Evolutionary conservation across 2,329 filamentous ascomycete genomes (phyloP).

Genomic region (Penicillium sp.): DNA sequence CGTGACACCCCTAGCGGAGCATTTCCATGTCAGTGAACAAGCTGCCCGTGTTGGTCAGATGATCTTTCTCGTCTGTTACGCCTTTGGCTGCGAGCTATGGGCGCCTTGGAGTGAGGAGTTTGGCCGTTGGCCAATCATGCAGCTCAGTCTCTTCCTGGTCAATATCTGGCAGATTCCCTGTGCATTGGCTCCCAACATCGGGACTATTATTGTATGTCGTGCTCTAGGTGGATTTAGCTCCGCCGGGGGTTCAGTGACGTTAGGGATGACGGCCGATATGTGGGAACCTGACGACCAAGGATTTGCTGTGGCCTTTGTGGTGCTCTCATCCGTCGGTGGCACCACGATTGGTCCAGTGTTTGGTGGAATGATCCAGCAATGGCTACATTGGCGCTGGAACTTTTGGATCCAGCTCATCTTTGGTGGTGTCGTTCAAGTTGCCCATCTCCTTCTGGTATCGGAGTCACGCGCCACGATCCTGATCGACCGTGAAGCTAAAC

Average conservation of each 20-base stretch:
- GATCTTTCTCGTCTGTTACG: conserved; percentile 68
- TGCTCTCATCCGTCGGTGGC: conserved; percentile 48
- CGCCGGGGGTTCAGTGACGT: conserved; percentile 54
- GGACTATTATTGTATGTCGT: conserved; percentile 57
- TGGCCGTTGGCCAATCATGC: conserved; percentile 65
- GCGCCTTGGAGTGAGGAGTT: conserved; percentile 76
- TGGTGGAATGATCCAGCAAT: conserved; percentile 45
- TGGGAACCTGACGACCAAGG: conserved; percentile 50
- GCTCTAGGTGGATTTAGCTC: conserved; percentile 55
- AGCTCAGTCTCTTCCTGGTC: conserved; percentile 64
- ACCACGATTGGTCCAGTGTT: conserved; percentile 48
- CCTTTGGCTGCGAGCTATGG: conserved; percentile 77
- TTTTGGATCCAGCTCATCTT: conserved; percentile 58
- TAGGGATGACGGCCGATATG: conserved; percentile 56
- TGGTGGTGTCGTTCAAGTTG: conserved; percentile 46
- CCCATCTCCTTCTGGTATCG: conserved; percentile 45
- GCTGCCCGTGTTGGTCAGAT: conserved; percentile 63
- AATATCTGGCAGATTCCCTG: conserved; percentile 68
- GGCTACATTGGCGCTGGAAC: conserved; percentile 49
- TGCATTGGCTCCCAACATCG: conserved; percentile 64
- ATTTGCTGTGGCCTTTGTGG: conserved; percentile 52
- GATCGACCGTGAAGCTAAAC: conserved; percentile 53
- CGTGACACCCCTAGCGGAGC: conserved; percentile 53
- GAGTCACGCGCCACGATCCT: conserved; percentile 53
- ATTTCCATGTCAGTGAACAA: conserved; percentile 60